Percentiles rank a stretch among this genome's conserved stretches.
Evolutionary conservation across 495 filamentous ascomycete genomes (phyloP).

Genomic region (Penicillium coffeae): DNA sequence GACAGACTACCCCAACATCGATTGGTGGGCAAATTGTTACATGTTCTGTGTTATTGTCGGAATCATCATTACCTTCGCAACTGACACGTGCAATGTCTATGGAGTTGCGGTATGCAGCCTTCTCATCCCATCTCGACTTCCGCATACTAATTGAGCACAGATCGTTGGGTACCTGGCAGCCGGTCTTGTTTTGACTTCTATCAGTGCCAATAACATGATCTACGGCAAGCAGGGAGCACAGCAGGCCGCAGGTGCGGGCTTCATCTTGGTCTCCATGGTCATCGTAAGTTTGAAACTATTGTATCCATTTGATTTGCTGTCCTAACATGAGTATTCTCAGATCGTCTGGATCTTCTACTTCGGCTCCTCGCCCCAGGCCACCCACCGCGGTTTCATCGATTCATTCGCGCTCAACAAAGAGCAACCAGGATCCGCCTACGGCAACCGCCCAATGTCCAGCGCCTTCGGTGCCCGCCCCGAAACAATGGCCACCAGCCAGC

Average conservation of each 20-base stretch:
- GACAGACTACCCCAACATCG: slow-evolving; percentile 68
- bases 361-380: slow-evolving; percentile 84
- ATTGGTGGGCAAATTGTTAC: slow-evolving; percentile 87
- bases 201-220: slow-evolving; percentile 76
- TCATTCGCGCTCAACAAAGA: slow-evolving; percentile 95
- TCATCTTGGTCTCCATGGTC: slow-evolving; percentile 94
- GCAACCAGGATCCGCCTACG: slow-evolving; percentile 59
- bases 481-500: slow-evolving; percentile 64
- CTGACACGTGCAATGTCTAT: slow-evolving; percentile 78
- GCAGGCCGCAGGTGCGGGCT: slow-evolving; percentile 87
- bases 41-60: slow-evolving; percentile 79
- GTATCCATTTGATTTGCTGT: neutral
- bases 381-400: slow-evolving; percentile 86
- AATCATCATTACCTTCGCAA: slow-evolving; percentile 73
- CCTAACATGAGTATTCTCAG: slow-evolving; percentile 41
- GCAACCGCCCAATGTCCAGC: slow-evolving; percentile 48
- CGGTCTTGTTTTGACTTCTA: slow-evolving; percentile 77
- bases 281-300: slow-evolving; percentile 76
- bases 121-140: neutral
- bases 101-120: slow-evolving; percentile 68
- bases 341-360: slow-evolving; percentile 99
- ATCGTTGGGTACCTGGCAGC: slow-evolving; percentile 82
- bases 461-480: slow-evolving; percentile 63
- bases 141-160: slow-evolving; percentile 30
- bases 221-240: slow-evolving; percentile 64